Base-by-base conservation (phyloP, 2,329 filamentous ascomycete species). In the Colletotrichum falcatum region DNA sequence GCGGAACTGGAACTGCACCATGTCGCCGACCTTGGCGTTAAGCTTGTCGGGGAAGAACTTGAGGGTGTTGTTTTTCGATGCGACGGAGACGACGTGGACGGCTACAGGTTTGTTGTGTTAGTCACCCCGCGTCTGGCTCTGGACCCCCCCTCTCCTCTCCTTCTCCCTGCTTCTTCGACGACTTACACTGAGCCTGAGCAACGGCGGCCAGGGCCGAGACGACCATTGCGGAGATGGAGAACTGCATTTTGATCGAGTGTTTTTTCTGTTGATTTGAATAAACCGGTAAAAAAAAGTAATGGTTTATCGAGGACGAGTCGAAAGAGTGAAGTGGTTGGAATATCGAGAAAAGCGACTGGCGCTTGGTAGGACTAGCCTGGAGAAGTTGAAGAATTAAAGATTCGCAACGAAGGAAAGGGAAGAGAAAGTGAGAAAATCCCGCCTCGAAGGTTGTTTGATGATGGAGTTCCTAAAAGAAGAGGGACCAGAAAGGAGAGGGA, bases 1-100 rank as follows among this genome's bases (percentile, higher is more conserved):
- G 72, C 84, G 83, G 83, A 91, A 92, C 79, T 91, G 88, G 84
- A 91, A 92, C 81, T 91, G 88, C 16, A 92, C 84, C 82, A 89
- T 86, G 75, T 87, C 84, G 73, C 93, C 92, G 2, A 84, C 81
- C n/a, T 81, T 78, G 39, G 90, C 92, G 73, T 83, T 84, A 78
- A 95, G 79, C 76, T 86, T 90, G 74, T 91, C 85, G 49, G 93
- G 93, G 73, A 82, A 88, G 84, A 90, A 95, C 72, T 82, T 86
- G 67, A 92, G 82, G 56, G 82, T 83, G 74, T 86, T 83, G 77
- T 87, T 88, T 72, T 84, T 81, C 30, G 76, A 81, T 72, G 88
- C 87, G 67, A 94, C 92, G 73, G 88, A 87, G 65, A 94, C 88
- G 69, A 91, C 88, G 75, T 92, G 90, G 46, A 90, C 70, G 60